Evolutionary conservation across 768 basidiomycete genomes (phyloP), one percentile per base, ranked within the genome.

Genomic region (Auriscalpium vulgare): DNA sequence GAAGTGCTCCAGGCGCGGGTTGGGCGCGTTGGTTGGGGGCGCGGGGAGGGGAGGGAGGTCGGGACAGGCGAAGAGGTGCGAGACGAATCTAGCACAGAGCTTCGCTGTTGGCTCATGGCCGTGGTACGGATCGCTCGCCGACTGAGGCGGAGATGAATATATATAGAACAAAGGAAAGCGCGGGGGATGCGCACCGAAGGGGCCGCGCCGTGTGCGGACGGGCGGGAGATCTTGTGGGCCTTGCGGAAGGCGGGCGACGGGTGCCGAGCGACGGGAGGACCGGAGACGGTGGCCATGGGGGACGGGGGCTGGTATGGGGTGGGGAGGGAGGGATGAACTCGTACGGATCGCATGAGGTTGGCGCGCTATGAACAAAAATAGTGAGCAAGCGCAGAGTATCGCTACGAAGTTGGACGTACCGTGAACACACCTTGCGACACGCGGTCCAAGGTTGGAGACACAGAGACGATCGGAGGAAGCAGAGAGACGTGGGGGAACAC

Each of bases 31-130:
- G 1, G 59, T 57, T 13, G 43, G 75, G 71, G 64, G 34, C 62
- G 67, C 49, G 37, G 64, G 58, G 9, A 54, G 65, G 56, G 88
- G 83, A 4, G 91, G 87, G 34, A 83, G 76, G 58, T 93, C 89
- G 2, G 92, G 93, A 65, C 93, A 95, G 0, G 85, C 83, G 65
- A 94, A 95, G 0, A 94, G 77, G 53, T 90, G 86, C 0, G 86
- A 87, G 19, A 95, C 91, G 67, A 94, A 95, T 0, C 87, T 78
- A 0, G 79, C 84, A 51, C 85, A 83, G 47, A 91, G 70, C 17
- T 80, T 79, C 0, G 91, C 85, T 0, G 83, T 74, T 17, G 73
- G 71, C 67, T 90, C 88, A 67, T 94, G 88, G 40, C 93, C 91
- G 56, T 90, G 87, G 68, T 74, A 85, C 0, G 80, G 80, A 64